Percentiles rank a stretch among this genome's conserved stretches.
Evolutionary conservation across 1,284 basidiomycete genomes (phyloP).

Genomic region (Microbotryum violaceum): DNA sequence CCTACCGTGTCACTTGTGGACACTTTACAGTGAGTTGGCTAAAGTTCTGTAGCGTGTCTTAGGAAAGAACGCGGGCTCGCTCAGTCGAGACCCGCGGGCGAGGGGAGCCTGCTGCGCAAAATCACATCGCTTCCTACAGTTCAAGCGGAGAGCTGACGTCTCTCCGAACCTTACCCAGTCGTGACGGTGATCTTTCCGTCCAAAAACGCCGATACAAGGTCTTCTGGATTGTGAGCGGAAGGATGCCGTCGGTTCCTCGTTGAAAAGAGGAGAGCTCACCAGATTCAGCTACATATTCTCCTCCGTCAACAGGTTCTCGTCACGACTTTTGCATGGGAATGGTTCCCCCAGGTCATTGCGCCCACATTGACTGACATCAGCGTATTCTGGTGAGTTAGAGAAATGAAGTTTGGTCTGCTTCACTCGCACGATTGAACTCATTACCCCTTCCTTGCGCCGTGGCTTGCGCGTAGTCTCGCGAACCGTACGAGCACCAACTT

Average conservation of each 20-base stretch:
- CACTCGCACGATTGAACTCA: constrained; percentile 19
- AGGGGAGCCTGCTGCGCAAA: not conserved
- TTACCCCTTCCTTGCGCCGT: too few species aligned
- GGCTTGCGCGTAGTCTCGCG: constrained; percentile 42
- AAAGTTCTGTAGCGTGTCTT: too few species aligned
- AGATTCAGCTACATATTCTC: too few species aligned
- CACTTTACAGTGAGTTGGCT: constrained; percentile 42
- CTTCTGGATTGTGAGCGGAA: constrained; percentile 9
- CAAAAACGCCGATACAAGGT: constrained; percentile 40
- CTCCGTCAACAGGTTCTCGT: constrained; percentile 7
- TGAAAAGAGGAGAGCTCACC: too few species aligned
- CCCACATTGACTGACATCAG: constrained; percentile 39
- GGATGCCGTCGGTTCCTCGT: too few species aligned
- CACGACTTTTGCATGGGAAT: constrained; percentile 35
- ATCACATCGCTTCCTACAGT: constrained; percentile 38
- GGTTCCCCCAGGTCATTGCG: constrained; percentile 37
- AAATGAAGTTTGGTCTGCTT: constrained; percentile 45
- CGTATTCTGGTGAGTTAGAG: constrained; percentile 53
- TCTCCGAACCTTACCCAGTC: constrained; percentile 48
- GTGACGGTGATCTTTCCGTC: constrained; percentile 43
- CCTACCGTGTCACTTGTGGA: constrained; percentile 53
- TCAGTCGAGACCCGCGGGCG: not conserved
- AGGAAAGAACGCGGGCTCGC: too few species aligned
- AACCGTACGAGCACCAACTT: constrained; percentile 50
- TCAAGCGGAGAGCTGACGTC: constrained; percentile 51